phyloP scores from a whole-genome alignment of 2,329 filamentous ascomycete species.

The Cladosporium cucumerinum region DNA sequence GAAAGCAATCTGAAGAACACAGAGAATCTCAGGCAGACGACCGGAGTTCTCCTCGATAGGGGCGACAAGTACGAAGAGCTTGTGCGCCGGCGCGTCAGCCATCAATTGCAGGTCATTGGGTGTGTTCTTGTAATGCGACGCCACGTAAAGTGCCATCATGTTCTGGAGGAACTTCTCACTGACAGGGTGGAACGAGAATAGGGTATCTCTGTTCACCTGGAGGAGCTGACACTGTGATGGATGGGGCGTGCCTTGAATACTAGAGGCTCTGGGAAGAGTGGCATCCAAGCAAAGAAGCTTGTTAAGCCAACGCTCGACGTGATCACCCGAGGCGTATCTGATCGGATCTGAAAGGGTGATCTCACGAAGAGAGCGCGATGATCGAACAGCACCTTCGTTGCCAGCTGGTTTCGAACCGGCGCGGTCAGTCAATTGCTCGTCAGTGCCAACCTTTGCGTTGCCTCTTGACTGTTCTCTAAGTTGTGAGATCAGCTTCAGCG shows the following conservation, averaged over 20 bases:
- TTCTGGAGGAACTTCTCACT: constrained; percentile 96
- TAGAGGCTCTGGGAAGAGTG: constrained; percentile 75
- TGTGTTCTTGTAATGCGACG: constrained; percentile 96
- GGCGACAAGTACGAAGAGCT: constrained; percentile 89
- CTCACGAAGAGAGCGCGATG: constrained; percentile 79
- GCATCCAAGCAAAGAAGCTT: constrained; percentile 89
- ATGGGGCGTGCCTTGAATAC: constrained; percentile 78
- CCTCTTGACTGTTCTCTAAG: constrained; percentile 86
- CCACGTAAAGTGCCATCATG: constrained; percentile 96
- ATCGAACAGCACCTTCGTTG: constrained; percentile 56
- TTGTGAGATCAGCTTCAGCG: constrained; percentile 94
- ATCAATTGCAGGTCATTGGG: constrained; percentile 98
- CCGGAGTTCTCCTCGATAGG: constrained; percentile 74
- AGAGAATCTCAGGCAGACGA: constrained; percentile 85
- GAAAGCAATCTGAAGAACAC: constrained; percentile 88
- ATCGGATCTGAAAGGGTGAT: constrained; percentile 93
- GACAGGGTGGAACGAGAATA: constrained; percentile 96
- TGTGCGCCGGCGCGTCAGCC: constrained; percentile 95
- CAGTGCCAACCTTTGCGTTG: constrained; percentile 52
- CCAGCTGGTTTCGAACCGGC: constrained; percentile 68
- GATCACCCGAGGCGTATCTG: constrained; percentile 84
- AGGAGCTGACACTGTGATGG: constrained; percentile 88
- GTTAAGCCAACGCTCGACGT: constrained; percentile 96
- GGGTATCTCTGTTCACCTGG: constrained; percentile 90
- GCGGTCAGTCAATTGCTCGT: constrained; percentile 70